Conservation (phyloP, 208 protist species). For the Trypanosoma melophagium region DNA sequence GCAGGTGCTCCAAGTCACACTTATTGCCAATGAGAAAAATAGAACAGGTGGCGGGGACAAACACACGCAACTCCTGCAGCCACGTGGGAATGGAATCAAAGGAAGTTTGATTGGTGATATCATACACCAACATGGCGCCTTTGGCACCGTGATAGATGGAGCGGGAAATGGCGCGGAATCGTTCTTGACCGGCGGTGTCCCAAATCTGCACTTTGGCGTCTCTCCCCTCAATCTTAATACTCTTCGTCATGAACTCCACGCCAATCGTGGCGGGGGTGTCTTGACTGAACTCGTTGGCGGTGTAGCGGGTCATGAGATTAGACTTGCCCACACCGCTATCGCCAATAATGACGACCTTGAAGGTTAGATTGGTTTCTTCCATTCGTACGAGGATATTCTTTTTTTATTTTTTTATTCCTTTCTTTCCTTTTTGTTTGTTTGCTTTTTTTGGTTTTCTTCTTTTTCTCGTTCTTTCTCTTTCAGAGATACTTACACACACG, state of each 20-base stretch:
- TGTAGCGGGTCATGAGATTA: conserved; percentile 90
- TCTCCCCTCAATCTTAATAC: conserved; percentile 91
- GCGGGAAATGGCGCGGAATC: conserved; percentile 98
- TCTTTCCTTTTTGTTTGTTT: conserved; percentile 11
- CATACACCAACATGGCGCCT: conserved; percentile 98
- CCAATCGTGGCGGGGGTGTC: conserved; percentile 92
- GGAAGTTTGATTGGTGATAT: conserved; percentile 97
- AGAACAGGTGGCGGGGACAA: conserved; percentile 95
- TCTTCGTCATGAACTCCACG: conserved; percentile 94
- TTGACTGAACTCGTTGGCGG: conserved; percentile 85
- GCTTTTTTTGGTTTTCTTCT: conserved; percentile 16
- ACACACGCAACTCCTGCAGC: conserved; percentile 97
- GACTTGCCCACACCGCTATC: conserved; percentile 91
- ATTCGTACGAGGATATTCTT: conserved; percentile 30
- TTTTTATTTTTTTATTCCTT: conserved; percentile 10
- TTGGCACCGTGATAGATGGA: conserved; percentile 97
- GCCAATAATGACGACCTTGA: conserved; percentile 95
- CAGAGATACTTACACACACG: neutral
- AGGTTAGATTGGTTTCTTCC: conserved; percentile 88
- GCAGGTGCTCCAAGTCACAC: conserved; percentile 90
- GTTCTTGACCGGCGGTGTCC: conserved; percentile 99
- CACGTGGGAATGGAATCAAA: conserved; percentile 98
- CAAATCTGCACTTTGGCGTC: conserved; percentile 99
- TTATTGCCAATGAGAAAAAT: conserved; percentile 99
- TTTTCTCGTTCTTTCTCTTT: neutral